These are phyloP conservation scores for Apiosordaria backusii DNA, from an alignment of 495 filamentous ascomycete species.

Conservation along the genomic window DNA sequence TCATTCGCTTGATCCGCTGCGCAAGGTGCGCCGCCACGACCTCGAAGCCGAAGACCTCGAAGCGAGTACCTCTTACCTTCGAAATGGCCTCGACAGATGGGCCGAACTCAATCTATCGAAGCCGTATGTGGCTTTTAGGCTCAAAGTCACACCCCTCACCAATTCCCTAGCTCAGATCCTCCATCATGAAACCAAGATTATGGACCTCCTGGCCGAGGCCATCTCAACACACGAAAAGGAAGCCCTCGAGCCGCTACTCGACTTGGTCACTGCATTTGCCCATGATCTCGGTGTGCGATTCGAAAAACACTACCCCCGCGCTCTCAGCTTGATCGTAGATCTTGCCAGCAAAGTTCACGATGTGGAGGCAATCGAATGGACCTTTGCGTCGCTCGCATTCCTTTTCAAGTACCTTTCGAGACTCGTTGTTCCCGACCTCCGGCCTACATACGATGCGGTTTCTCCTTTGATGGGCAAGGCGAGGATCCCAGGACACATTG, in stretches of 20 bases:
- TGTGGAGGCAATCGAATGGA: conserved; percentile 90
- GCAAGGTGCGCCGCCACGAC: conserved; percentile 76
- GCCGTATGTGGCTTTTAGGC: conserved; percentile 68
- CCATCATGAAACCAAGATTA: conserved; percentile 79
- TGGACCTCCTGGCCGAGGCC: conserved; percentile 69
- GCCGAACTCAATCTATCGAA: conserved; percentile 82
- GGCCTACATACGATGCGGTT: conserved; percentile 78
- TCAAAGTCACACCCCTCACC: conserved; percentile 69
- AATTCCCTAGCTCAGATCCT: conserved; percentile 89
- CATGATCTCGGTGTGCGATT: conserved; percentile 87
- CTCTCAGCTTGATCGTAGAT: conserved; percentile 62
- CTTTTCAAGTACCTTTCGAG: conserved; percentile 94
- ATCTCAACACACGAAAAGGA: conserved; percentile 72
- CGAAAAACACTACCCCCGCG: conserved; percentile 74
- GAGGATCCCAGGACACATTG: conserved; percentile 76
- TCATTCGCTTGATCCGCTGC: conserved; percentile 81
- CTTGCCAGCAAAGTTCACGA: conserved; percentile 48
- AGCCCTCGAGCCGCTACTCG: conserved; percentile 79
- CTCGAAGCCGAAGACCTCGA: conserved; percentile 71
- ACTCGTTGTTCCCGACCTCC: conserved; percentile 76
- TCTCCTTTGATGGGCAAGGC: conserved; percentile 81
- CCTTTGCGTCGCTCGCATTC: conserved; percentile 90
- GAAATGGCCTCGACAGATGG: conserved; percentile 81
- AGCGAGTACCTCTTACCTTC: conserved; percentile 73
- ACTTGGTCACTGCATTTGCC: conserved; percentile 81